Conservation (phyloP, 1,139 yeast genomes). For the Geotrichum restrictum region DNA sequence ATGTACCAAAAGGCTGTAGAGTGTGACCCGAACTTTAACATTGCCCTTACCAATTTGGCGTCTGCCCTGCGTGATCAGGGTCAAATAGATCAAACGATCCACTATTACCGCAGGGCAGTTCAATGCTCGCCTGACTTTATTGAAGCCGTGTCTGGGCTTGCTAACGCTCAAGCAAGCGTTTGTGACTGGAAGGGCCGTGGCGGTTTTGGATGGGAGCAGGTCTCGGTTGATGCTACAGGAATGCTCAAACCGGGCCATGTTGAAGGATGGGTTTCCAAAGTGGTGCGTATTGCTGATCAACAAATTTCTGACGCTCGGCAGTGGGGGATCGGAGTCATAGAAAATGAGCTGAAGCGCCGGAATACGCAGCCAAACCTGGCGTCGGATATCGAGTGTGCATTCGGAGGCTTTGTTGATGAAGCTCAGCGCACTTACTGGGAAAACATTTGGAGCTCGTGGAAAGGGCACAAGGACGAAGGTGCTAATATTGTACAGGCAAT, state of each 20-base stretch:
- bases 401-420: constrained; percentile 26
- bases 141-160: constrained; percentile 38
- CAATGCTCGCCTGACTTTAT: constrained; percentile 34
- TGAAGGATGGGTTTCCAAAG: constrained; percentile 34
- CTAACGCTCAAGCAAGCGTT: constrained; percentile 35
- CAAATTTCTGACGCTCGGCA: constrained; percentile 30
- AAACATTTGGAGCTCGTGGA: constrained; percentile 26
- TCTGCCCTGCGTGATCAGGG: constrained; percentile 38
- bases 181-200: constrained; percentile 40
- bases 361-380: constrained; percentile 7
- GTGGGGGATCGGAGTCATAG: constrained; percentile 35
- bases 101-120: constrained; percentile 35
- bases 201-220: constrained; percentile 33
- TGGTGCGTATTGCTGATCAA: constrained; percentile 29
- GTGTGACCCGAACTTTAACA: constrained; percentile 35
- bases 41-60: constrained; percentile 38
- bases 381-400: constrained; percentile 21
- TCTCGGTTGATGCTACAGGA: constrained; percentile 33
- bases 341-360: constrained; percentile 12
- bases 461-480: constrained; percentile 31
- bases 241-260: constrained; percentile 26
- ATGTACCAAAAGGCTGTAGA: constrained; percentile 36
- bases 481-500: constrained; percentile 30
- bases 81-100: constrained; percentile 34
- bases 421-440: constrained; percentile 24